These are phyloP conservation scores for Fragilaria radians DNA, from an alignment of 108 stramenopile genomes.

Conservation along the genomic window DNA sequence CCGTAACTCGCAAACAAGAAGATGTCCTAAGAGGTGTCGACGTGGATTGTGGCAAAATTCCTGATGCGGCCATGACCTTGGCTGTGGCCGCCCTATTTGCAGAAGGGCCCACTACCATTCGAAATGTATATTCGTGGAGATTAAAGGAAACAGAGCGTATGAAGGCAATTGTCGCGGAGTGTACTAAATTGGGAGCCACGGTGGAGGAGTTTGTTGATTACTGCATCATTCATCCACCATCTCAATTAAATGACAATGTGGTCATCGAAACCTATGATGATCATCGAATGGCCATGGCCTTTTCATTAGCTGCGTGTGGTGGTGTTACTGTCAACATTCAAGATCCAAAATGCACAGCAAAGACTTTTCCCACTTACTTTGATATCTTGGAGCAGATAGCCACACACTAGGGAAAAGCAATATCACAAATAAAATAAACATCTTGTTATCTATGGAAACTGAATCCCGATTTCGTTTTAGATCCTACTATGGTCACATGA, in stretches of 20 bases:
- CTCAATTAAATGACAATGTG: conserved; percentile 80
- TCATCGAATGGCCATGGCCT: conserved; percentile 98
- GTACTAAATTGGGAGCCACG: conserved; percentile 91
- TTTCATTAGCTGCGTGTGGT: conserved; percentile 92
- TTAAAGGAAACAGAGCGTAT: conserved; percentile 97
- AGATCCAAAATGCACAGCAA: conserved; percentile 94
- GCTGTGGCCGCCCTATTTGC: conserved; percentile 94
- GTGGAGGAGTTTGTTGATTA: conserved; percentile 93
- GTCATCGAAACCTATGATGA: conserved; percentile 98
- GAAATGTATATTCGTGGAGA: conserved; percentile 96
- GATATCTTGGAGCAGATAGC: conserved; percentile 86
- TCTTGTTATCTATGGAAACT: too few species aligned
- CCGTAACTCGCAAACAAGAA: conserved; percentile 76
- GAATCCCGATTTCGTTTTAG: too few species aligned
- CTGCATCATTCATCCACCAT: conserved; percentile 89
- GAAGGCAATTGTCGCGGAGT: conserved; percentile 98
- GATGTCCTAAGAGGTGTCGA: conserved; percentile 80
- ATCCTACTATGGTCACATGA: too few species aligned
- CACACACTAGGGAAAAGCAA: too few species aligned
- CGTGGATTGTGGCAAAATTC: conserved; percentile 96
- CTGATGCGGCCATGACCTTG: conserved; percentile 98
- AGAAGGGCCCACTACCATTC: conserved; percentile 92
- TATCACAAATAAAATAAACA: too few species aligned
- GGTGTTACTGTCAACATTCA: conserved; percentile 91
- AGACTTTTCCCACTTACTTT: conserved; percentile 98